Conservation (phyloP, 495 filamentous ascomycete genomes). For the Daldinia decipiens region DNA sequence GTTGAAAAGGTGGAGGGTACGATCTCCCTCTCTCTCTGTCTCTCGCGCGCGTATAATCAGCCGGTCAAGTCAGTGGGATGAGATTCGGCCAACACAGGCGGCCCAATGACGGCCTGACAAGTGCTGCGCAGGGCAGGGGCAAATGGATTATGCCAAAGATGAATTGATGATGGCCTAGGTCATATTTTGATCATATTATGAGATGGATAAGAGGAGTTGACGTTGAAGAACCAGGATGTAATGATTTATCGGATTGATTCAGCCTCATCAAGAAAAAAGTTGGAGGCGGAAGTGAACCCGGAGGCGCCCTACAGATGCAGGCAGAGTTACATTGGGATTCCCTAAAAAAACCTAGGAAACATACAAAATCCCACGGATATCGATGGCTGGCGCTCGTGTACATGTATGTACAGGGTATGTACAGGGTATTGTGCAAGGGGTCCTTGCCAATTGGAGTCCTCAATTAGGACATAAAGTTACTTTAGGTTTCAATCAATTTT, state of each 20-base stretch:
- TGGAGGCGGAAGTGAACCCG: slow-evolving; percentile 42
- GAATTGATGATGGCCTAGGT: slow-evolving; percentile 15
- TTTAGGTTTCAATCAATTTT: slow-evolving; percentile 19
- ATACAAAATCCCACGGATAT: slow-evolving; percentile 6
- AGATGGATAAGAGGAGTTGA: slow-evolving; percentile 38
- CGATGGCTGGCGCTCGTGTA: slow-evolving; percentile 23
- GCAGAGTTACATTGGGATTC: slow-evolving; percentile 32
- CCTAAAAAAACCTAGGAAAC: neutral
- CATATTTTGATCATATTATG: slow-evolving; percentile 25
- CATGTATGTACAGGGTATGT: slow-evolving; percentile 1
- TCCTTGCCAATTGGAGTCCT: slow-evolving; percentile 39
- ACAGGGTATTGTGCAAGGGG: neutral
- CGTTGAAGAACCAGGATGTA: slow-evolving; percentile 41
- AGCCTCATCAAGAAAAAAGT: slow-evolving; percentile 45
- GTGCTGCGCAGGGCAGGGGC: slow-evolving; percentile 26
- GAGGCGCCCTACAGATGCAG: slow-evolving; percentile 33
- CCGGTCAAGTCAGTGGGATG: slow-evolving; percentile 16
- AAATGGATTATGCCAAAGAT: slow-evolving; percentile 30
- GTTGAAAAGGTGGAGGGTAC: slow-evolving; percentile 13
- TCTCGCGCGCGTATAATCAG: slow-evolving; percentile 10
- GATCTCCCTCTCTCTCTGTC: neutral
- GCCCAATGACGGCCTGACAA: slow-evolving; percentile 39
- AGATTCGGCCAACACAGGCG: slow-evolving; percentile 29
- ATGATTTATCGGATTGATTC: slow-evolving; percentile 44
- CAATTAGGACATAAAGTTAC: slow-evolving; percentile 21